Percentiles rank a stretch among this genome's conserved stretches.
Evolutionary conservation across 192 early-diverging fungal genomes (phyloP).

Genomic region (Chytriomyces sp.): DNA sequence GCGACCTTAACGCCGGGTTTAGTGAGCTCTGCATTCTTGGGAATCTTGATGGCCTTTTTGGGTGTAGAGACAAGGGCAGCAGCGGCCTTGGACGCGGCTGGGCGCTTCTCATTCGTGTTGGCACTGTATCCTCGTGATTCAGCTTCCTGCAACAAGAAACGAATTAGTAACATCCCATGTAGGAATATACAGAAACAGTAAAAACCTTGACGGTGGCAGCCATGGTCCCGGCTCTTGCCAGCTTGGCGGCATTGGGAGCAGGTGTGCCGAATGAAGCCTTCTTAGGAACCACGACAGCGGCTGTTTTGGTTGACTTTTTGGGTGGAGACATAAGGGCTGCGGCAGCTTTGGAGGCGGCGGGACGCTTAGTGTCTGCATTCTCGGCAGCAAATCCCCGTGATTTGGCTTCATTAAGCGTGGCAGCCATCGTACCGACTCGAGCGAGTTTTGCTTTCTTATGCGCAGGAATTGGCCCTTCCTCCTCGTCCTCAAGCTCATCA

Average conservation of each 20-base stretch:
- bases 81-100: background rate
- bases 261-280: too few relatives aligned
- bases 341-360: background rate
- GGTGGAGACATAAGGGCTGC: background rate
- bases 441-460: background rate
- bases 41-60: background rate
- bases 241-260: background rate
- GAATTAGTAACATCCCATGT: too few relatives aligned
- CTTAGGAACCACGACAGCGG: background rate
- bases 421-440: conserved; percentile 4
- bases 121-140: background rate
- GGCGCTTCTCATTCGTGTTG: background rate
- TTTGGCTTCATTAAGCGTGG: conserved; percentile 12
- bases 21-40: background rate
- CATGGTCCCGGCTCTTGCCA: conserved; percentile 15
- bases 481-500: background rate
- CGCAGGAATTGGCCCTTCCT: background rate
- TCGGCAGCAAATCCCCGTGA: background rate
- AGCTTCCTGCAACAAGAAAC: too few relatives aligned
- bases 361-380: background rate
- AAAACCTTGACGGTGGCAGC: conserved; percentile 16
- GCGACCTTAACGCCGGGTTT: background rate
- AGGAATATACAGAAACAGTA: too few relatives aligned
- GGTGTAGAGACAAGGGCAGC: background rate
- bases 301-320: background rate